Conservation (phyloP, 352 stramenopile genomes). For the Globisporangium nagaii region DNA sequence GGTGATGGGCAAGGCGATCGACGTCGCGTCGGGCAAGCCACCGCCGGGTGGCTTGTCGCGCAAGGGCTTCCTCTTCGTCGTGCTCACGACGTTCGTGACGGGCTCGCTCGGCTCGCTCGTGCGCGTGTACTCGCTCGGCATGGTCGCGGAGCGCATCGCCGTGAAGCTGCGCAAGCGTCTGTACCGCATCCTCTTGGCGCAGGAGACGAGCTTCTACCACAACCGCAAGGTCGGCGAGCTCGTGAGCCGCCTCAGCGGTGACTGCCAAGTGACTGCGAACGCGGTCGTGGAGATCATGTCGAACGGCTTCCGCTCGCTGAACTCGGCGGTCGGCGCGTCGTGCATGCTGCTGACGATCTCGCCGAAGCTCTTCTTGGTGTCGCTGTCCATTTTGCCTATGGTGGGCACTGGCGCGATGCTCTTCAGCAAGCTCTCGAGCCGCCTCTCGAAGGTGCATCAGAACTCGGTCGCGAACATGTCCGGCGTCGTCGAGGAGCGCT, state of each 20-base stretch:
- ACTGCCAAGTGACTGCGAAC: constrained; percentile 88
- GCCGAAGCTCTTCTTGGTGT: constrained; percentile 86
- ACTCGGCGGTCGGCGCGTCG: constrained; percentile 84
- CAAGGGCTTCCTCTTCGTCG: constrained; percentile 83
- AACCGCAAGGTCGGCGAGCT: constrained; percentile 82
- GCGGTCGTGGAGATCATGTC: constrained; percentile 83
- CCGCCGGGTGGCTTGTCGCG: constrained; percentile 63
- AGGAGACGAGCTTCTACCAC: constrained; percentile 85
- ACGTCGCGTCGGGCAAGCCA: constrained; percentile 74
- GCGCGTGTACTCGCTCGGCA: constrained; percentile 84
- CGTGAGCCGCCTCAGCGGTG: constrained; percentile 76
- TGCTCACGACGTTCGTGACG: constrained; percentile 80
- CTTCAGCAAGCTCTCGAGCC: constrained; percentile 81
- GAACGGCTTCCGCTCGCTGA: constrained; percentile 84
- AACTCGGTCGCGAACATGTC: constrained; percentile 73
- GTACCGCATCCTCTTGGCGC: constrained; percentile 68
- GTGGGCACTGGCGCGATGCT: constrained; percentile 76
- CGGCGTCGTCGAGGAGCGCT: constrained; percentile 76
- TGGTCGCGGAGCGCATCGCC: constrained; percentile 83
- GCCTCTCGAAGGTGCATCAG: constrained; percentile 70
- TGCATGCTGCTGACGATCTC: constrained; percentile 88
- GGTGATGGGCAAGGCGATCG: constrained; percentile 87
- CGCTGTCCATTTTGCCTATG: constrained; percentile 74
- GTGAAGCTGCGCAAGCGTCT: constrained; percentile 70
- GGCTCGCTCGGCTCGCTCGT: constrained; percentile 84